Base-by-base conservation (phyloP, 192 early-diverging fungal genomes). In the Backusella mclennaniae region DNA sequence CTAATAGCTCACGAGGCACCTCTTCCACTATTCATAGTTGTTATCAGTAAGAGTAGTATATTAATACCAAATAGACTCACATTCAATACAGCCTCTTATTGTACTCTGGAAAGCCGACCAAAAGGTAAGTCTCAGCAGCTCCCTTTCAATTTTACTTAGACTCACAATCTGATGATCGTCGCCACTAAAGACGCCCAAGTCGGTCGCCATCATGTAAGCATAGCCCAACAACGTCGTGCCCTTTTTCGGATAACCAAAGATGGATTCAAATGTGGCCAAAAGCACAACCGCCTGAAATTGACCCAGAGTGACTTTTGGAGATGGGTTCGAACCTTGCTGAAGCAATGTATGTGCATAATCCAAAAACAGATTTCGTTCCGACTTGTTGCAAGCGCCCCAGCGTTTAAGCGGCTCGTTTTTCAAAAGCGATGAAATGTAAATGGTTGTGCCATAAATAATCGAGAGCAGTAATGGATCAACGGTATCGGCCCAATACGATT, bases 401-500 rank as follows among this genome's bases (percentile, higher is more conserved):
- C 69, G 67, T 6, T 67, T 33, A 12, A 76, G 19, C 17, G 75
- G 75, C 19, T 71, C 31, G 8, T 66, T 66, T n/a, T 53, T 67
- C 36, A 71, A 44, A 19, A 77, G 19, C 35, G 56, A 46, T 1
- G 76, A 46, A 15, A 59, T 59, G 12, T 63, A 74, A 9, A 63
- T 71, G 29, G 80, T 19, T 1, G 76, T 74, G 4, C 76, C 80
- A 35, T 67, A 76, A 1, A 81, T 81, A 19, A 74, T 73, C 0
- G 72, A 39, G 19, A 77, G 38, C 19, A 81, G 38, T n/a, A 77
- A 31, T 9, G 80, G 67, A 69, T 81, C 80, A 1, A 66, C 23
- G 1, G 76, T 67, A 7, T 81, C 75, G 5, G 76, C 67, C 71
- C 76, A 81, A 46, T 71, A 81, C 4, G 70, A 29, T 71, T 81